These are phyloP conservation scores for Kockiozyma suomiensis DNA, from an alignment of 805 yeast species.

Conservation along the genomic window DNA sequence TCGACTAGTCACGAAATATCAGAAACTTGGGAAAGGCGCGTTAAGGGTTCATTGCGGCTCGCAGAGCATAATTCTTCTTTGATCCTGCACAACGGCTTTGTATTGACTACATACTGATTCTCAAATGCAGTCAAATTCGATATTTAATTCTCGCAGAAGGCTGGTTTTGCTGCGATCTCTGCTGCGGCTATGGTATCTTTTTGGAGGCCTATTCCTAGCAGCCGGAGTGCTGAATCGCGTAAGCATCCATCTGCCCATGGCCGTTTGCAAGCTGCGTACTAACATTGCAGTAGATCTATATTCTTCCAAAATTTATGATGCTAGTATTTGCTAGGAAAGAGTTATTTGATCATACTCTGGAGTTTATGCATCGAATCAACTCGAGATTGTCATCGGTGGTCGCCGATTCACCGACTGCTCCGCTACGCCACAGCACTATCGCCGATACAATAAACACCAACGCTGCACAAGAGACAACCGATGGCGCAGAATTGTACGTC, in stretches of 20 bases:
- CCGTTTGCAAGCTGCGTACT: neutral
- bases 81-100: neutral
- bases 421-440: neutral
- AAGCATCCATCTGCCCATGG: neutral
- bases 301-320: conserved; percentile 18
- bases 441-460: neutral
- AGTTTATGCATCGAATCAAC: conserved; percentile 11
- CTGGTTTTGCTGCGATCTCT: conserved; percentile 6
- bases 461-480: neutral
- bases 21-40: too few species aligned
- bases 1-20: too few species aligned
- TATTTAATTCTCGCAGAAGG: conserved; percentile 6
- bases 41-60: too few species aligned
- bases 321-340: conserved; percentile 20
- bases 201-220: conserved; percentile 15
- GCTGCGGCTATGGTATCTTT: conserved; percentile 19
- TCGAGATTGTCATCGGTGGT: conserved; percentile 1
- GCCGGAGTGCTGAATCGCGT: conserved; percentile 21
- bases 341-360: conserved; percentile 5
- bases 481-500: neutral
- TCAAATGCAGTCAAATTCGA: neutral
- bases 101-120: too few species aligned
- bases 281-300: conserved; percentile 12
- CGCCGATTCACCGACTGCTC: conserved; percentile 2
- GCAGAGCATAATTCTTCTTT: neutral